Conservation (phyloP, 805 yeast genomes). For the Teunomyces barrocoloradensis region DNA sequence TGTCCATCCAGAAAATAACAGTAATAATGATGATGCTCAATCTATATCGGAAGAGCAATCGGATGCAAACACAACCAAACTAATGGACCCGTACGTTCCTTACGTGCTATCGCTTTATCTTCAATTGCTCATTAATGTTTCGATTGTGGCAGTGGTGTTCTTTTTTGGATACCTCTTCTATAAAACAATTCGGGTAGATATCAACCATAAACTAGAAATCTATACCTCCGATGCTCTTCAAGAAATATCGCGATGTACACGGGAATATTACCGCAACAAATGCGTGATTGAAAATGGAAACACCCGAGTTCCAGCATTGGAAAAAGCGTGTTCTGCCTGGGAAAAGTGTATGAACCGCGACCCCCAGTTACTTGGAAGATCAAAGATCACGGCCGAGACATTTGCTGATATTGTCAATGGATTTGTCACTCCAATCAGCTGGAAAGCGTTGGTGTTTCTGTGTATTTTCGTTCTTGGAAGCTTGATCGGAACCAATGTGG, state of each 20-base stretch:
- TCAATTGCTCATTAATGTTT: conserved; percentile 58
- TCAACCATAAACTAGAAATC: conserved; percentile 63
- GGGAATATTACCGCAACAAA: conserved; percentile 67
- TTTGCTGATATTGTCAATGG: conserved; percentile 80
- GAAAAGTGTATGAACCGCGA: conserved; percentile 79
- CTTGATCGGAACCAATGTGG: conserved; percentile 49
- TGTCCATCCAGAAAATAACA: neutral
- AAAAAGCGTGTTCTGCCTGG: conserved; percentile 68
- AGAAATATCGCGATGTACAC: conserved; percentile 66
- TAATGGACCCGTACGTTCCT: conserved; percentile 49
- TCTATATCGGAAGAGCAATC: neutral
- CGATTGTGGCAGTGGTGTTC: conserved; percentile 49
- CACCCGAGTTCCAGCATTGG: conserved; percentile 71
- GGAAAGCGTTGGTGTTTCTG: conserved; percentile 61
- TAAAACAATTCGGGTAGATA: conserved; percentile 62
- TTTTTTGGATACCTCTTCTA: conserved; percentile 53
- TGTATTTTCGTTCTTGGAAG: conserved; percentile 49
- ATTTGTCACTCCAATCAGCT: conserved; percentile 65
- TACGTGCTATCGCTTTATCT: conserved; percentile 58
- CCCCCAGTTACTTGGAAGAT: conserved; percentile 64
- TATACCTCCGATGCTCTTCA: conserved; percentile 58
- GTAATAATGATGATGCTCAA: neutral
- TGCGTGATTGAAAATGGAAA: conserved; percentile 53
- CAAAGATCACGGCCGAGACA: conserved; percentile 75
- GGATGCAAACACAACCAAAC: neutral